Conservation (phyloP, 2,329 filamentous ascomycete genomes). For the Colletotrichum falcatum region DNA sequence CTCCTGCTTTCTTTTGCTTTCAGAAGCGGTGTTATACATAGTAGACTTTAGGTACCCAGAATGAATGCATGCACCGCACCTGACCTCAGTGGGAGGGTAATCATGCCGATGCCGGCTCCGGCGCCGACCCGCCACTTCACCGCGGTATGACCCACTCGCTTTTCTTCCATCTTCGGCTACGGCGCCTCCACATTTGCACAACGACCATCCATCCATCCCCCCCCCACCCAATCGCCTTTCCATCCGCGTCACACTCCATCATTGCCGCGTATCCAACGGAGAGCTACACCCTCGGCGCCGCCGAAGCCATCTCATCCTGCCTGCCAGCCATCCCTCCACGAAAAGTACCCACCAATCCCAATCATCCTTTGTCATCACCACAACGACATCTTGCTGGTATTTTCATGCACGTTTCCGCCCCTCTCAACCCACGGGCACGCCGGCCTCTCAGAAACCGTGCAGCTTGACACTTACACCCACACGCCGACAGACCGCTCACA, state of each 20-base stretch:
- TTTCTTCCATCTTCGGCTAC: not conserved
- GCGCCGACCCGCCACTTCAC: not conserved
- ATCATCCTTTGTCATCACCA: slow-evolving; percentile 10
- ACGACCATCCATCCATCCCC: not conserved
- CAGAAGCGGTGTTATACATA: too few species aligned
- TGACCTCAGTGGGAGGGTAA: not conserved
- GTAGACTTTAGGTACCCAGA: too few species aligned
- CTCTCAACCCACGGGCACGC: not conserved
- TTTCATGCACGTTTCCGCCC: slow-evolving; percentile 5
- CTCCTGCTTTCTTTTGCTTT: not conserved
- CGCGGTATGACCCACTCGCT: not conserved
- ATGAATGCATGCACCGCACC: not conserved
- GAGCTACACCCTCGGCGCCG: slow-evolving; percentile 7
- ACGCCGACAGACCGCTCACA: slow-evolving; percentile 8
- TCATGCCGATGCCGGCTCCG: slow-evolving; percentile 7
- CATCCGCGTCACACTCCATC: not conserved
- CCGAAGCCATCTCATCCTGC: slow-evolving; percentile 24
- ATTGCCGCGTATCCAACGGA: not conserved
- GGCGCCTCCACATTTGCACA: not conserved
- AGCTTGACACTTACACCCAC: slow-evolving; percentile 15
- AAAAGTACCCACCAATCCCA: not conserved
- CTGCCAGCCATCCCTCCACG: not conserved
- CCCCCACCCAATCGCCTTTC: not conserved
- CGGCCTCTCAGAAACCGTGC: not conserved
- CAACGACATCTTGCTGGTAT: slow-evolving; percentile 18